Evolutionary conservation across 148 eudicot species (phyloP).

Genomic region (Amaranthus cruentus): DNA sequence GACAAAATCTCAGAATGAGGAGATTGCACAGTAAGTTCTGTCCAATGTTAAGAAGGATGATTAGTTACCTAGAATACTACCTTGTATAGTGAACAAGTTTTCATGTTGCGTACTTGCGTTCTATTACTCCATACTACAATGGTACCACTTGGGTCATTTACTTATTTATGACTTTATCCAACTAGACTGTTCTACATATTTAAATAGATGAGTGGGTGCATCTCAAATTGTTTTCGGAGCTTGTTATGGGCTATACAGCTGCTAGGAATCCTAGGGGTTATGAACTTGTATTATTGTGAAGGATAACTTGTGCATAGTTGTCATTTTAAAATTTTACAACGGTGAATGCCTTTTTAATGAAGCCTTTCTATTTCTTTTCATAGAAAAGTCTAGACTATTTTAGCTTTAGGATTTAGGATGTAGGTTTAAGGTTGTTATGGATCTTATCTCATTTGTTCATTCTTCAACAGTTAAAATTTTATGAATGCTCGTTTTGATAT

Average conservation of each 20-base stretch:
- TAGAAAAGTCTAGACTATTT: too few relatives aligned
- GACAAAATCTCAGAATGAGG: slow-evolving; percentile 48
- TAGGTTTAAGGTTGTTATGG: too few relatives aligned
- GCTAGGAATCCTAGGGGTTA: background rate
- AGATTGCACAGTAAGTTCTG: slow-evolving; percentile 74
- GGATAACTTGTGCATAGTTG: too few relatives aligned
- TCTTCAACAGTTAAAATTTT: too few relatives aligned
- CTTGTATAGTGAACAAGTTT: background rate
- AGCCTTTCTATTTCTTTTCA: too few relatives aligned
- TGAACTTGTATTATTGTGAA: background rate
- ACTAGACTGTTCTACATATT: background rate
- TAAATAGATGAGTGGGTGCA: background rate
- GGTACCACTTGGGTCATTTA: background rate
- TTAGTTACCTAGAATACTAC: background rate
- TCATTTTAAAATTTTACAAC: too few relatives aligned
- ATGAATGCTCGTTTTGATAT: too few relatives aligned
- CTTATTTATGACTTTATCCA: background rate
- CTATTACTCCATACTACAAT: background rate
- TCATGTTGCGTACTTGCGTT: background rate
- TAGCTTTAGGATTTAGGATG: too few relatives aligned
- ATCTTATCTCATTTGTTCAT: too few relatives aligned
- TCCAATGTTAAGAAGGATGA: background rate
- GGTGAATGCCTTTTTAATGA: too few relatives aligned
- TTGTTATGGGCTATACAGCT: background rate
- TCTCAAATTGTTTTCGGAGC: background rate